Percentiles rank a stretch among this genome's conserved stretches.
phyloP scores from a whole-genome alignment of 192 early-diverging fungal species.

The Phlyctochytrium planicorne region DNA sequence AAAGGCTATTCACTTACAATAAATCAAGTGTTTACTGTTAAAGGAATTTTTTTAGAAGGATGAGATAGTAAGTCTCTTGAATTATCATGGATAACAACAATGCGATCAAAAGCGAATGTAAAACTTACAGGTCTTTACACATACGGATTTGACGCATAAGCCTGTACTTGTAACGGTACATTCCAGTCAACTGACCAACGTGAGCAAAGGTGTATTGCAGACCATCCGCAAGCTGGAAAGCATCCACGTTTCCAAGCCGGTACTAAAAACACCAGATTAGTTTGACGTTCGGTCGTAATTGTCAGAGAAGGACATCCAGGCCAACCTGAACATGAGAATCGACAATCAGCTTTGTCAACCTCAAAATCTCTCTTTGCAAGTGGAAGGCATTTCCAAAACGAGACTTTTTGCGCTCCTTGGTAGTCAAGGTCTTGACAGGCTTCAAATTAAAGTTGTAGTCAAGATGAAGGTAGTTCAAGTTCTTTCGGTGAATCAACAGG shows the following conservation, averaged over 20 bases:
- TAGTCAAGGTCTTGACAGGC: slow-evolving; percentile 97
- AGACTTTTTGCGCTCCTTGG: slow-evolving; percentile 98
- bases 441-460: slow-evolving; percentile 99
- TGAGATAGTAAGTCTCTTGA: too few relatives aligned
- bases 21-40: slow-evolving; percentile 78
- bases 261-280: slow-evolving; percentile 52
- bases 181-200: slow-evolving; percentile 97
- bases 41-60: not conserved
- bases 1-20: slow-evolving; percentile 44
- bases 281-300: too few relatives aligned
- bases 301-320: too few relatives aligned
- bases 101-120: not conserved
- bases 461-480: slow-evolving; percentile 96
- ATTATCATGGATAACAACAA: too few relatives aligned
- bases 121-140: slow-evolving; percentile 74
- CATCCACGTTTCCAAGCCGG: slow-evolving; percentile 96
- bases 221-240: slow-evolving; percentile 98
- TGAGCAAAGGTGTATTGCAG: slow-evolving; percentile 98
- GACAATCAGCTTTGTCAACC: slow-evolving; percentile 94
- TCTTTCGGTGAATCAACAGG: slow-evolving; percentile 96
- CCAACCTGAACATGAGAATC: slow-evolving; percentile 89
- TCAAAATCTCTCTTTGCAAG: slow-evolving; percentile 91
- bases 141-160: slow-evolving; percentile 97
- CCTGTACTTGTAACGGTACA: slow-evolving; percentile 99
- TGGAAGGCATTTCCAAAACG: slow-evolving; percentile 99